phyloP scores from a whole-genome alignment of 2,329 filamentous ascomycete species.

The Plectosphaerella sp. region DNA sequence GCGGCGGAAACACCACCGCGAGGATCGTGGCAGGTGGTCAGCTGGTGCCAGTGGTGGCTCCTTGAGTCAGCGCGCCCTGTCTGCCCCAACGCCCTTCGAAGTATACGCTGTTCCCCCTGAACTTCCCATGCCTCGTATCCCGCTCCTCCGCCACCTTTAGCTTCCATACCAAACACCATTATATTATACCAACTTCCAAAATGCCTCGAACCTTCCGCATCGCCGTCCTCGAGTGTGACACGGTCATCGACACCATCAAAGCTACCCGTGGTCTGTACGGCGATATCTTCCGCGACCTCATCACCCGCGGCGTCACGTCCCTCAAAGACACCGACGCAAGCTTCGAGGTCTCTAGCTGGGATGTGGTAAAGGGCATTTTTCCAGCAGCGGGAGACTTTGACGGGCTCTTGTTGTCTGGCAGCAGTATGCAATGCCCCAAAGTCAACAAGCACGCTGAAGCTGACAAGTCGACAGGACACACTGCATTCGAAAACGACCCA shows the following conservation, averaged over 20 bases:
- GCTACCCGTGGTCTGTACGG: slow-evolving; percentile 22
- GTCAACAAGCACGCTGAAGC: background rate
- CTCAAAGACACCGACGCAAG: too few species aligned
- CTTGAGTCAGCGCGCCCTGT: too few species aligned
- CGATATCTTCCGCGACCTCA: slow-evolving; percentile 23
- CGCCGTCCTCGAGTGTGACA: slow-evolving; percentile 26
- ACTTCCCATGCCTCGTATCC: too few species aligned
- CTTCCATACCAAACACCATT: background rate
- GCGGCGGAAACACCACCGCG: too few species aligned
- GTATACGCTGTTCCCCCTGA: too few species aligned
- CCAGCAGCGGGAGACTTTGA: background rate
- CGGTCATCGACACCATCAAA: slow-evolving; percentile 19
- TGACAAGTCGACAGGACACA: background rate
- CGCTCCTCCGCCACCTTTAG: too few species aligned
- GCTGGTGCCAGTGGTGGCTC: too few species aligned
- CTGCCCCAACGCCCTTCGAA: too few species aligned
- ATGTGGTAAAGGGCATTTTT: background rate
- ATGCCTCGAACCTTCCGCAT: slow-evolving; percentile 4
- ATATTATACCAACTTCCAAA: background rate
- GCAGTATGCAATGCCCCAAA: background rate
- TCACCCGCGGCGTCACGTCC: slow-evolving; percentile 2
- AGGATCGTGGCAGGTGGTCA: too few species aligned
- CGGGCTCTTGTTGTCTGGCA: background rate
- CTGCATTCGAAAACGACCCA: slow-evolving; percentile 7
- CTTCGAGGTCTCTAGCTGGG: too few species aligned